A percentile compares a stretch with the other conserved stretches of the same genome.
These are phyloP conservation scores for Pseudogymnoascus sp. DNA, from an alignment of 2,329 filamentous ascomycete species.

Conservation along the genomic window DNA sequence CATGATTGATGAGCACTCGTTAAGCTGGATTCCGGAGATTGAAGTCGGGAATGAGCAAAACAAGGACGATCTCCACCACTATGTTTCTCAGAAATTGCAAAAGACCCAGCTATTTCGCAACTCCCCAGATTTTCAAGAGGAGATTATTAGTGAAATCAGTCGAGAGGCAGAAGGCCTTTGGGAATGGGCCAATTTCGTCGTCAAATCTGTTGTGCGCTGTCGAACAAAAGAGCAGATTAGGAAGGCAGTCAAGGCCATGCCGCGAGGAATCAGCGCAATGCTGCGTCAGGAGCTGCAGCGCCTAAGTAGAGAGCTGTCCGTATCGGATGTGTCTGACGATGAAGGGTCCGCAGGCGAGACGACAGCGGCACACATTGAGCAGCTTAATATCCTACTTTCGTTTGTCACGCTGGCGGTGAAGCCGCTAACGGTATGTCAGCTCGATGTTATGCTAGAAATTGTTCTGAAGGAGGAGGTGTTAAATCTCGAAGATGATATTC, in stretches of 20 bases:
- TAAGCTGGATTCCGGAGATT: constrained; percentile 3
- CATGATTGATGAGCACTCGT: constrained; percentile 5
- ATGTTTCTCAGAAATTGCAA: neutral
- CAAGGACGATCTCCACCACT: neutral
- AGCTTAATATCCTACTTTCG: neutral
- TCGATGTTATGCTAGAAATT: neutral
- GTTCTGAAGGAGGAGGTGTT: neutral
- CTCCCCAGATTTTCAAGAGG: constrained; percentile 2
- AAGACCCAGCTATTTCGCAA: neutral
- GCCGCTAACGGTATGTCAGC: neutral
- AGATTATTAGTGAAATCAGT: neutral
- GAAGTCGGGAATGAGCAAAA: constrained; percentile 2
- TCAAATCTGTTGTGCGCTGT: neutral
- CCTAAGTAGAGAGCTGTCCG: neutral
- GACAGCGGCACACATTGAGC: neutral
- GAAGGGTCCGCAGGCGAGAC: neutral
- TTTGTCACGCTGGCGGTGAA: neutral
- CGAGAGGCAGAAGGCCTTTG: constrained; percentile 1
- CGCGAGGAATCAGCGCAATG: neutral
- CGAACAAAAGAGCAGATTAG: neutral
- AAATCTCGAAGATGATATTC: neutral
- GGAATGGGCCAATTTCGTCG: constrained; percentile 3
- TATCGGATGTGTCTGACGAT: neutral
- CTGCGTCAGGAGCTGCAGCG: neutral
- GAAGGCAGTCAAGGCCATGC: neutral